A percentile compares a stretch with the other conserved stretches of the same genome.
Conservation (phyloP, 1,284 basidiomycete species). For the Sanghuangporus weigelae region DNA sequence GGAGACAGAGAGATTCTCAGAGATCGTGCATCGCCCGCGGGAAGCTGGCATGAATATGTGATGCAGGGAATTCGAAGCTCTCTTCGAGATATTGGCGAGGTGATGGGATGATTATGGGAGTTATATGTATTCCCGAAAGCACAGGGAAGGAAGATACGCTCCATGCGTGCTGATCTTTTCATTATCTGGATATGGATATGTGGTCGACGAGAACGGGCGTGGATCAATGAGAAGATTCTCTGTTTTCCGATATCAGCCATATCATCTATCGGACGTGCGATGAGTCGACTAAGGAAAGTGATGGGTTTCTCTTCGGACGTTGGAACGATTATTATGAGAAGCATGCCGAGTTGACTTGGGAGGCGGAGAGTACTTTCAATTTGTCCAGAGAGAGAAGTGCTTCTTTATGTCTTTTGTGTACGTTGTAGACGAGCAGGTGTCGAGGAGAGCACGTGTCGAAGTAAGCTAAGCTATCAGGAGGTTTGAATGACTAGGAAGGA, state of each 20-base stretch:
- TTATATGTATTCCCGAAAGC: background rate
- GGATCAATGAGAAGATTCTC: background rate
- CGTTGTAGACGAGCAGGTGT: background rate
- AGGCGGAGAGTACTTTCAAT: background rate
- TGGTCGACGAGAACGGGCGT: too few species aligned
- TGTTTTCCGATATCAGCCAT: background rate
- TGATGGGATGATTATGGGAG: background rate
- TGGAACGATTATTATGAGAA: background rate
- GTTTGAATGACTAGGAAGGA: background rate
- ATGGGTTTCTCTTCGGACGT: too few species aligned
- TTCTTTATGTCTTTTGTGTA: background rate
- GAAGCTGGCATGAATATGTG: background rate
- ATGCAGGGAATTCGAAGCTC: background rate
- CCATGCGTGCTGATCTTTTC: background rate
- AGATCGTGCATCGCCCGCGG: background rate
- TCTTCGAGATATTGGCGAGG: background rate
- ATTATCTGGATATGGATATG: background rate
- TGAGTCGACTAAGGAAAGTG: background rate
- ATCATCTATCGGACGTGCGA: background rate
- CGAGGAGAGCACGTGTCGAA: background rate
- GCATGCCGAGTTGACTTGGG: background rate
- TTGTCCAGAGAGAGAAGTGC: background rate
- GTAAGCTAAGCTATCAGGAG: background rate
- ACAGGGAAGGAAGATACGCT: background rate
- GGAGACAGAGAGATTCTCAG: background rate